These are phyloP conservation scores for Wickerhamomyces mucosus DNA, from an alignment of 805 yeast genomes.

Conservation along the genomic window DNA sequence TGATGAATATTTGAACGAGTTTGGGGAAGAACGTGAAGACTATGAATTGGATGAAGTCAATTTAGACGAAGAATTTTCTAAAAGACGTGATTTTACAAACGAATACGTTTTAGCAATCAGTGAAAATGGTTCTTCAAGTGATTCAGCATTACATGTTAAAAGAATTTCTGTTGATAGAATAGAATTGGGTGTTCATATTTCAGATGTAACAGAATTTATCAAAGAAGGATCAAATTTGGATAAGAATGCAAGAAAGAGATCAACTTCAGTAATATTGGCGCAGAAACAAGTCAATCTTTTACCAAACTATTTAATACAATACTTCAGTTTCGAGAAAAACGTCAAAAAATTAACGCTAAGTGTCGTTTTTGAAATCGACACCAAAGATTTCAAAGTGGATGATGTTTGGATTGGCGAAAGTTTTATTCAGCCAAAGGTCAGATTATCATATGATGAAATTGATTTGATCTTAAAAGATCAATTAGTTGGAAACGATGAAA, in stretches of 20 bases:
- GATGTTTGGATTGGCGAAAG: slow-evolving; percentile 74
- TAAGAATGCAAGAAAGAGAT: slow-evolving; percentile 83
- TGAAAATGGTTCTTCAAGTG: slow-evolving; percentile 49
- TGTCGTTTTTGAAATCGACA: slow-evolving; percentile 72
- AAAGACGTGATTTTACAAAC: slow-evolving; percentile 42
- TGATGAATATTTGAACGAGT: slow-evolving; percentile 60
- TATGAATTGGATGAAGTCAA: slow-evolving; percentile 25
- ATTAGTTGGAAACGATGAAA: slow-evolving; percentile 1
- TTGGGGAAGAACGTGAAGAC: slow-evolving; percentile 19
- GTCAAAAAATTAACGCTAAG: slow-evolving; percentile 60
- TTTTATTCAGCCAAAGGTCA: slow-evolving; percentile 51
- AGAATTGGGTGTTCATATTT: slow-evolving; percentile 78
- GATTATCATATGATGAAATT: slow-evolving; percentile 44
- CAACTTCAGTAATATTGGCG: slow-evolving; percentile 80
- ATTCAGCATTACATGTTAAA: slow-evolving; percentile 78
- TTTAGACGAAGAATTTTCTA: slow-evolving; percentile 17
- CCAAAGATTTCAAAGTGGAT: slow-evolving; percentile 59
- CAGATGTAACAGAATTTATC: slow-evolving; percentile 68
- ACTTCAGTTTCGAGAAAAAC: slow-evolving; percentile 52
- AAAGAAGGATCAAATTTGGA: slow-evolving; percentile 72
- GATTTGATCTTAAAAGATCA: slow-evolving; percentile 43
- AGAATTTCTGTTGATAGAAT: slow-evolving; percentile 47
- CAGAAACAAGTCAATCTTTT: slow-evolving; percentile 59
- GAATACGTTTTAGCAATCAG: slow-evolving; percentile 61
- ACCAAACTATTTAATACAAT: slow-evolving; percentile 54